These are phyloP conservation scores for Ophiostoma sp. DNA, from an alignment of 2,329 filamentous ascomycete genomes.

Conservation along the genomic window DNA sequence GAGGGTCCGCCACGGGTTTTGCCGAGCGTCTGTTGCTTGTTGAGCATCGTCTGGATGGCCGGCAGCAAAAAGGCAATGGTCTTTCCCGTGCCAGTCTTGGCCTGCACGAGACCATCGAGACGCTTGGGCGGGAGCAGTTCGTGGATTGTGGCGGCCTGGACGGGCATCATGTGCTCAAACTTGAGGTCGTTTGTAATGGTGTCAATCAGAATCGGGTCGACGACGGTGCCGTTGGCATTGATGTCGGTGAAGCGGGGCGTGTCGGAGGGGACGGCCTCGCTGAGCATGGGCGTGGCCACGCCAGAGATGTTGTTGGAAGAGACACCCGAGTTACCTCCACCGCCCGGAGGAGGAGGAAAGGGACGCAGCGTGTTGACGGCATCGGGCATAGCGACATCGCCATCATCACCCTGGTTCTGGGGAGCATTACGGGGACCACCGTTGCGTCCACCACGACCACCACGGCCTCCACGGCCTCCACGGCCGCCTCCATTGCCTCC, in stretches of 20 bases:
- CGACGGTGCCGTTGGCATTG: slow-evolving; percentile 39
- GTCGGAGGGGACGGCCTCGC: slow-evolving; percentile 44
- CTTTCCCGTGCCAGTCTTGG: slow-evolving; percentile 85
- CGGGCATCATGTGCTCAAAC: slow-evolving; percentile 56
- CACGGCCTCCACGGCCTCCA: background rate
- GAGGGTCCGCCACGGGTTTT: slow-evolving; percentile 31
- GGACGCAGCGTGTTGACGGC: background rate
- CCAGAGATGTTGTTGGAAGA: slow-evolving; percentile 8
- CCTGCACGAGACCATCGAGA: slow-evolving; percentile 68
- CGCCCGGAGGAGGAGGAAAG: background rate
- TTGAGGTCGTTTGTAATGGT: slow-evolving; percentile 51
- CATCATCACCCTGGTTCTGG: background rate
- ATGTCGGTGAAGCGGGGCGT: slow-evolving; percentile 51
- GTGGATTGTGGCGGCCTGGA: slow-evolving; percentile 54
- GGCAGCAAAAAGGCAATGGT: slow-evolving; percentile 81
- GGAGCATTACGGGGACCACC: background rate
- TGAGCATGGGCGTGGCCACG: slow-evolving; percentile 39
- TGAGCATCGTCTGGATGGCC: slow-evolving; percentile 75
- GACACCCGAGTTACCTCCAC: background rate
- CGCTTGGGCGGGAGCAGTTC: slow-evolving; percentile 49
- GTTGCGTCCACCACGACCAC: background rate
- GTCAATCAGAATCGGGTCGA: slow-evolving; percentile 50
- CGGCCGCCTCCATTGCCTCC: background rate
- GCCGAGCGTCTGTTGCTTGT: slow-evolving; percentile 34
- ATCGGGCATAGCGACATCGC: background rate